Conservation (phyloP, 352 stramenopile genomes). For the Phytophthora rubi region DNA sequence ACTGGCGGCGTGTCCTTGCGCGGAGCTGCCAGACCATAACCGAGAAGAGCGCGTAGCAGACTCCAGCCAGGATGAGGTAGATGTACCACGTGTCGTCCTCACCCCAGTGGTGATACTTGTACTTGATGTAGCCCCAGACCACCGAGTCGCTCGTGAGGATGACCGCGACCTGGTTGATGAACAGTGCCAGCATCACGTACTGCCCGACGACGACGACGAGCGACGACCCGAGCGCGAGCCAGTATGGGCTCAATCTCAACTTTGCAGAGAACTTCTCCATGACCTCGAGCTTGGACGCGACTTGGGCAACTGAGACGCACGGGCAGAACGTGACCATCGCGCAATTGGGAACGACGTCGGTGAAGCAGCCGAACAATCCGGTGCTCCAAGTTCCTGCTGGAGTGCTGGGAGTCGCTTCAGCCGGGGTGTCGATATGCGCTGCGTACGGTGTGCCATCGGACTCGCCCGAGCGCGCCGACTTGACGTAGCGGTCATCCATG, state of each 20-base stretch:
- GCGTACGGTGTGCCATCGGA: slow-evolving; percentile 19
- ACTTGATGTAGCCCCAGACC: slow-evolving; percentile 39
- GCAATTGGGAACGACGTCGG: slow-evolving; percentile 45
- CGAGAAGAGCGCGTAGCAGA: slow-evolving; percentile 37
- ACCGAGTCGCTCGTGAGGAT: slow-evolving; percentile 31
- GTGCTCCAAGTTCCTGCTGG: slow-evolving; percentile 32
- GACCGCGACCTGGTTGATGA: slow-evolving; percentile 32
- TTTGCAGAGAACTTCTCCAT: slow-evolving; percentile 34
- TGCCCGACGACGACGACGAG: slow-evolving; percentile 26
- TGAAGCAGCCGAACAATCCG: slow-evolving; percentile 45
- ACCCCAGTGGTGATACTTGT: slow-evolving; percentile 38
- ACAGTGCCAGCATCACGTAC: slow-evolving; percentile 33
- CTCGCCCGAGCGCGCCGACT: slow-evolving; percentile 25
- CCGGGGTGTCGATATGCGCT: slow-evolving; percentile 11
- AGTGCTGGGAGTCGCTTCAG: not conserved
- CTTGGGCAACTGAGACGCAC: slow-evolving; percentile 47
- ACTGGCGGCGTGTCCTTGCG: slow-evolving; percentile 11
- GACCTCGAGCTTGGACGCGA: slow-evolving; percentile 39
- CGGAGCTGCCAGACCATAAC: slow-evolving; percentile 32
- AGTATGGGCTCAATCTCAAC: slow-evolving; percentile 30
- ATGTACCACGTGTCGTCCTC: slow-evolving; percentile 35
- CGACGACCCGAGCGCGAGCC: slow-evolving; percentile 24
- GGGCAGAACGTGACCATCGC: slow-evolving; percentile 45
- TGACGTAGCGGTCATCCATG: slow-evolving; percentile 29
- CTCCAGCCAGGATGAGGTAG: slow-evolving; percentile 25